A percentile compares a stretch with the other conserved stretches of the same genome.
Evolutionary conservation across 306 rosid genomes (phyloP).

Genomic region (Argentina anserina): DNA sequence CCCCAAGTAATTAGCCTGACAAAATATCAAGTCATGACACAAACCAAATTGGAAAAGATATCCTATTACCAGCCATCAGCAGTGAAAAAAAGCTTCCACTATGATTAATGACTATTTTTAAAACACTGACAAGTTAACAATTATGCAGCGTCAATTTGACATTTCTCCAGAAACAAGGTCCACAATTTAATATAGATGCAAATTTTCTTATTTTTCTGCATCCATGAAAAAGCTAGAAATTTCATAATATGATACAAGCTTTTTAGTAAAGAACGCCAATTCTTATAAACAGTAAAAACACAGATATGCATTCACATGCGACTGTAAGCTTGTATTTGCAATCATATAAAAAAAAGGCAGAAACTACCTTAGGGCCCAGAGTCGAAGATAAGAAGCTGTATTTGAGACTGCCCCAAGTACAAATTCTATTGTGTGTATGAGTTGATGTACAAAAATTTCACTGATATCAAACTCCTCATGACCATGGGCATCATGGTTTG

Average conservation of each 20-base stretch:
- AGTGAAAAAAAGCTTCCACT: background rate
- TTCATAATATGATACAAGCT: background rate
- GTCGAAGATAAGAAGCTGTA: slow-evolving; percentile 94
- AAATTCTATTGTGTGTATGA: slow-evolving; percentile 93
- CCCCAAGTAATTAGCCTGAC: background rate
- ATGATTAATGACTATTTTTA: background rate
- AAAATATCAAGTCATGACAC: background rate
- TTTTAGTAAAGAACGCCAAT: background rate
- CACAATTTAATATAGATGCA: background rate
- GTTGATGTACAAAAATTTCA: slow-evolving; percentile 92
- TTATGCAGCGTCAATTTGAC: background rate
- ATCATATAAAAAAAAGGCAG: background rate
- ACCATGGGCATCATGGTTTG: slow-evolving; percentile 40
- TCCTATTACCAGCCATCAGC: background rate
- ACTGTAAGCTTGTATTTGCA: background rate
- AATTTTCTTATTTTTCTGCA: background rate
- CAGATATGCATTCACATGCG: background rate
- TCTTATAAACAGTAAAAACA: background rate
- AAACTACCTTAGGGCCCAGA: slow-evolving; percentile 93
- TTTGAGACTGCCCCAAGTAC: slow-evolving; percentile 96
- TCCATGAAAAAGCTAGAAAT: background rate
- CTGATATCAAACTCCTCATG: slow-evolving; percentile 85
- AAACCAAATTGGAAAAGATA: background rate
- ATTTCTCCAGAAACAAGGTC: background rate
- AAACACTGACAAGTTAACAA: background rate